Evolutionary conservation across 176 grass and related monocot genomes (phyloP), one percentile per base, ranked within the genome.

Genomic region (Microstegium vimineum): DNA sequence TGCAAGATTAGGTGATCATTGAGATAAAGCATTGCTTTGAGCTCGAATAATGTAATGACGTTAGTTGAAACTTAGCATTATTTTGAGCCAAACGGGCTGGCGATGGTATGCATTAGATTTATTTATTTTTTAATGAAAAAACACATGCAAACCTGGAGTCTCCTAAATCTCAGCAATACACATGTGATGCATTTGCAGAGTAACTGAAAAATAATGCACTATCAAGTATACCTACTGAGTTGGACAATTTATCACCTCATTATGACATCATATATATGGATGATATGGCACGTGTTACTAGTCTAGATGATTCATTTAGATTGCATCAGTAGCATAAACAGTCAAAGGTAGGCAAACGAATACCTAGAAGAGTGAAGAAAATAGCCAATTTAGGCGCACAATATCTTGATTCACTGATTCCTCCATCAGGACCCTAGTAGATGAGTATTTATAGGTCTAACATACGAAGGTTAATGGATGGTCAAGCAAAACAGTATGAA

Each of bases 351-450:
- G n/a, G n/a, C n/a, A n/a, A n/a, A n/a, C n/a, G n/a, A n/a, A n/a
- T n/a, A n/a, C n/a, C n/a, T n/a, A n/a, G n/a, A n/a, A n/a, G n/a
- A n/a, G n/a, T n/a, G n/a, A n/a, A n/a, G n/a, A n/a, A n/a, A n/a
- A n/a, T n/a, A n/a, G n/a, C n/a, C n/a, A n/a, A n/a, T n/a, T n/a
- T n/a, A n/a, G n/a, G n/a, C n/a, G n/a, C n/a, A n/a, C n/a, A 82
- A 87, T 94, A 97, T 89, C 86, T 94, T 86, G 94, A 97, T 74
- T 92, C 94, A 57, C 94, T 97, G 62, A 94, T 94, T 91, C 90
- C 92, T 81, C 94, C 94, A 92, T 97, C 94, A 66, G 36, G 90
- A 18, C 94, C 92, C 92, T 97, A 81, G 78, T n/a, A n/a, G n/a
- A n/a, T n/a, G 3, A 69, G 43, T 83, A 38, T 63, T 59, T 65